Evolutionary conservation across 345 rosid species (phyloP).

Genomic region (Lagerstroemia speciosa): DNA sequence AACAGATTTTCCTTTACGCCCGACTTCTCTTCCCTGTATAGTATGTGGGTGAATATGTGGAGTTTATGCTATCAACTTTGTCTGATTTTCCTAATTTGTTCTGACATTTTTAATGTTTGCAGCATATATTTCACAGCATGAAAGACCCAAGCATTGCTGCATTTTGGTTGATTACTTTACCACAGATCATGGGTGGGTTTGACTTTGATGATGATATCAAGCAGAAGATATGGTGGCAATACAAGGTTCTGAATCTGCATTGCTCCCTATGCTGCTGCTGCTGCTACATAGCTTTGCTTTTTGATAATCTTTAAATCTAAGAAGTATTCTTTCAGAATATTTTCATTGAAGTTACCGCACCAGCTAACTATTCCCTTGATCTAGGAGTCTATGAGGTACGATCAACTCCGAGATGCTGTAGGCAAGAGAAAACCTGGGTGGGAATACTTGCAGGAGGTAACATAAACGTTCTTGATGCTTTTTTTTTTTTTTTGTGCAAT

Average conservation of each 20-base stretch:
- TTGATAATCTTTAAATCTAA: background rate
- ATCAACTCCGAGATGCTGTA: constrained; percentile 75
- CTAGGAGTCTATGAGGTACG: constrained; percentile 85
- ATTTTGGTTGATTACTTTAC: constrained; percentile 85
- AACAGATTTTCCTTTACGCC: background rate
- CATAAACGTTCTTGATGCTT: constrained; percentile 10
- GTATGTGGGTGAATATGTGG: background rate
- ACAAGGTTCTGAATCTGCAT: constrained; percentile 38
- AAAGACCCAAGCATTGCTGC: constrained; percentile 93
- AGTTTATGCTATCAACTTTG: background rate
- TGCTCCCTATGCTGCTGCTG: background rate
- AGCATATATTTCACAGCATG: constrained; percentile 96
- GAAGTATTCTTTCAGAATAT: background rate
- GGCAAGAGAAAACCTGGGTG: constrained; percentile 83
- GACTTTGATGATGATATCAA: constrained; percentile 77
- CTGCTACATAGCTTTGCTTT: background rate
- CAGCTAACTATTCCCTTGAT: constrained; percentile 13
- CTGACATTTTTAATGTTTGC: constrained; percentile 32
- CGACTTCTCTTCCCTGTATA: background rate
- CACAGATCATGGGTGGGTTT: constrained; percentile 77
- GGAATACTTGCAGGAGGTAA: constrained; percentile 89
- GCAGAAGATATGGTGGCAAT: constrained; percentile 88
- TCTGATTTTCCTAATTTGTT: background rate
- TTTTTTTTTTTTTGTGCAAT: background rate
- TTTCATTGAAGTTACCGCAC: background rate